Base-by-base conservation (phyloP, 345 rosid species). In the Hibiscus syriacus region DNA sequence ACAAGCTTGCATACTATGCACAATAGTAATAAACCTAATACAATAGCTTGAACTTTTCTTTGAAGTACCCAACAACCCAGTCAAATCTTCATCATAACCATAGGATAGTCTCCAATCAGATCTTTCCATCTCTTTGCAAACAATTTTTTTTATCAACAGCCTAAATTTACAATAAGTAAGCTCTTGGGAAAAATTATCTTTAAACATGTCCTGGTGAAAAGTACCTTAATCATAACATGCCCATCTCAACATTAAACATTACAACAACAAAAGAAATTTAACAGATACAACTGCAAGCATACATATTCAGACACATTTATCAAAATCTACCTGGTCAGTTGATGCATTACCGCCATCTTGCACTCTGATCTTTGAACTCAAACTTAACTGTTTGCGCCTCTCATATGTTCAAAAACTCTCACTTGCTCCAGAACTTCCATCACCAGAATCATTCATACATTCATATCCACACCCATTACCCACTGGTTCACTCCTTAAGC, bases 331-430 rank as follows among this genome's bases (percentile, higher is more conserved):
- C 98, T 77, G 77, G 43, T 81, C 78, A 61, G 79, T 69, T 29
- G 82, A 79, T 66, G 66, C 43, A 55, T 72, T 80, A 53, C 70
- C 80, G 54, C 76, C 79, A 60, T 67, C 79, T 8, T 55, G 77
- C 78, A 62, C 57, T 63, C 78, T 81, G n/a, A 74, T 58, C 53
- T 73, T 84, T 9, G 85, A 80, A 72, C 74, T 69, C 12, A 77
- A 77, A 56, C 70, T 76, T 20, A 68, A 72, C 39, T 45, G 75
- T 80, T 76, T 89, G 29, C 96, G 80, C 75, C 99, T 85, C 89
- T 89, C 91, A 78, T 91, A 91, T 3, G 90, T 86, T 64, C 70
- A 82, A 16, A 89, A 26, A 39, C 75, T 73, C 70, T 76, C 85
- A 54, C 74, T 64, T 53, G 66, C 78, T 20, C 79, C 77, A 0